A percentile compares a stretch with the other conserved stretches of the same genome.
Conservation (phyloP, 768 basidiomycete species). For the Fomitopsis serialis region DNA sequence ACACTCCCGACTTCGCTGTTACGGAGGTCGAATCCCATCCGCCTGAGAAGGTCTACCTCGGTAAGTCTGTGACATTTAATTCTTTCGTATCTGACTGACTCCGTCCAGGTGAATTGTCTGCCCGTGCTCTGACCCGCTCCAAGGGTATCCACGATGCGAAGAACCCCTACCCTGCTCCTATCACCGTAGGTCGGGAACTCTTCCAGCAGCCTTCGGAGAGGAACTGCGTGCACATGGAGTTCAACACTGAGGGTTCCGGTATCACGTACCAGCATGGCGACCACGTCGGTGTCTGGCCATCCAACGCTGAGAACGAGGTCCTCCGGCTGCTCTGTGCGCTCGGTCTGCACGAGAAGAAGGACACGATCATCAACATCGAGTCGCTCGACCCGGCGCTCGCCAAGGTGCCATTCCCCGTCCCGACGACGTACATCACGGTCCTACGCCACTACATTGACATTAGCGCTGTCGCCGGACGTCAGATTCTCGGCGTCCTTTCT, state of each 20-base stretch:
- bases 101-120: conserved; percentile 81
- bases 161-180: conserved; percentile 91
- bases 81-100: conserved; percentile 10
- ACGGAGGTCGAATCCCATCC: conserved; percentile 74
- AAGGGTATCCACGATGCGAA: conserved; percentile 97
- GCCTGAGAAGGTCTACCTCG: conserved; percentile 88
- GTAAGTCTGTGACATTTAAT: conserved; percentile 33
- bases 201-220: conserved; percentile 71
- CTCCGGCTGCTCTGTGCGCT: conserved; percentile 82
- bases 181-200: conserved; percentile 73
- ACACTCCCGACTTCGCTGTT: conserved; percentile 90
- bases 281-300: conserved; percentile 96
- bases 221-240: conserved; percentile 93
- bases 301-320: conserved; percentile 89
- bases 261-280: conserved; percentile 99
- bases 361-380: conserved; percentile 85
- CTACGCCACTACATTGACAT: conserved; percentile 97
- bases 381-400: conserved; percentile 97
- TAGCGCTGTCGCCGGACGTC: conserved; percentile 90
- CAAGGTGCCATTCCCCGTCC: conserved; percentile 98
- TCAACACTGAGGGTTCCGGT: conserved; percentile 90
- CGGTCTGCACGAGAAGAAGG: conserved; percentile 76
- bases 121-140: conserved; percentile 86
- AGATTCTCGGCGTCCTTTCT: conserved; percentile 81
- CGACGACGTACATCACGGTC: conserved; percentile 90